phyloP scores from a whole-genome alignment of 768 basidiomycete species.

The Botryobasidium botryosum region DNA sequence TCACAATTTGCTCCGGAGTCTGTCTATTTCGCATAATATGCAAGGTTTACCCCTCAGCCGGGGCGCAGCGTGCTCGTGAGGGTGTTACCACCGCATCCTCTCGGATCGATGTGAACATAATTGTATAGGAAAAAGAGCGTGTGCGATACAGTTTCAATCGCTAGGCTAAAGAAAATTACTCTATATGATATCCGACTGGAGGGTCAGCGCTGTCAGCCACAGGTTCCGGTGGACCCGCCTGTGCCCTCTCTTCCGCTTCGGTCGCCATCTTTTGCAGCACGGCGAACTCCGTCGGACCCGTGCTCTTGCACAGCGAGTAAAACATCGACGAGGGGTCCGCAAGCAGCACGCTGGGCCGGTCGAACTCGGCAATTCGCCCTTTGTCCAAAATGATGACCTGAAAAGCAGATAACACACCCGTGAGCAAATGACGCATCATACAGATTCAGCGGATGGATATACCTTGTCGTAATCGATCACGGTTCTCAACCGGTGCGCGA shows the following conservation, averaged over 20 bases:
- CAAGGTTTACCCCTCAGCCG: no score
- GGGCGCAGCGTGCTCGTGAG: no score
- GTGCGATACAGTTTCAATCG: no score
- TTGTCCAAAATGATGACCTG: slow-evolving; percentile 66
- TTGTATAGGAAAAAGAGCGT: no score
- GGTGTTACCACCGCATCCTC: no score
- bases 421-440: background rate
- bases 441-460: slow-evolving; percentile 6
- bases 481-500: slow-evolving; percentile 27
- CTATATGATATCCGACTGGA: no score
- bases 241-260: slow-evolving; percentile 4
- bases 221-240: background rate
- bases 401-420: background rate
- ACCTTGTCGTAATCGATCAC: slow-evolving; percentile 69
- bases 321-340: slow-evolving; percentile 8
- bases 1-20: no score
- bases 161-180: no score
- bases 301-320: slow-evolving; percentile 11
- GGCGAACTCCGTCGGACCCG: slow-evolving; percentile 10
- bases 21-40: no score
- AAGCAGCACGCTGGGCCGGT: slow-evolving; percentile 19
- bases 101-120: no score
- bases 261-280: slow-evolving; percentile 7
- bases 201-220: no score
- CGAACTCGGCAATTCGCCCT: slow-evolving; percentile 65